Base-by-base conservation (phyloP, 1,284 basidiomycete species). In the Sporisorium exsertum region DNA sequence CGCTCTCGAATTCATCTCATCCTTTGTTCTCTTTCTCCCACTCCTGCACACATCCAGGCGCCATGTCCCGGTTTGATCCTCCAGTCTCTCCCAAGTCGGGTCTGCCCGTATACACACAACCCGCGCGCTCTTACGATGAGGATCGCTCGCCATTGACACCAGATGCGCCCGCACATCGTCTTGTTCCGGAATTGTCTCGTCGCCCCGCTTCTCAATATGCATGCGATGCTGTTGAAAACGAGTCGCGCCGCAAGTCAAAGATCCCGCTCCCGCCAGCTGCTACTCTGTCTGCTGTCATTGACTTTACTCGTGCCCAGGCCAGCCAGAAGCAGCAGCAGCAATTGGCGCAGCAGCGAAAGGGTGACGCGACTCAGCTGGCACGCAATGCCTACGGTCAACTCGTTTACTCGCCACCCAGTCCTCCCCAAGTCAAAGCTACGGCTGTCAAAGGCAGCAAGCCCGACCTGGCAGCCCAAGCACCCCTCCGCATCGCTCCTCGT, bases 261-360 rank as follows among this genome's bases (percentile, higher is more conserved):
- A 29, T 63, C 6, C 27, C 26, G 0, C 52, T 72, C 6, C 49
- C 69, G 4, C 59, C 69, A 9, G 10, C 42, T 1, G 46, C 55
- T 10, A 72, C 69, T 4, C 60, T 72, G 8, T 42, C 47, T 2
- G 52, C 59, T n/a, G 57, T 72, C 16, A 63, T 72, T 27, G 69
- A 72, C 43, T 72, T 66, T 29, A 72, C 69, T 5, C 63, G 69
- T 18, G 59, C 47, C 2, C 69, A 59, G 18, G 54, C 58, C 6
- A 54, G 42, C 33, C 20, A 33, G 1, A 60, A 35, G 15, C 3
- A 42, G 35, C 13, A 47, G 22, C 55, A 43, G 26, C 58, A 27
- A n/a, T n/a, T n/a, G n/a, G n/a, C n/a, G 15, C 3, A 42, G 35
- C 13, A 47, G 22, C 55, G 33, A n/a, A 47, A 27, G 43, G 29